Evolutionary conservation across 129 eudicot species (phyloP).

Genomic region (Helianthus tuberosus): DNA sequence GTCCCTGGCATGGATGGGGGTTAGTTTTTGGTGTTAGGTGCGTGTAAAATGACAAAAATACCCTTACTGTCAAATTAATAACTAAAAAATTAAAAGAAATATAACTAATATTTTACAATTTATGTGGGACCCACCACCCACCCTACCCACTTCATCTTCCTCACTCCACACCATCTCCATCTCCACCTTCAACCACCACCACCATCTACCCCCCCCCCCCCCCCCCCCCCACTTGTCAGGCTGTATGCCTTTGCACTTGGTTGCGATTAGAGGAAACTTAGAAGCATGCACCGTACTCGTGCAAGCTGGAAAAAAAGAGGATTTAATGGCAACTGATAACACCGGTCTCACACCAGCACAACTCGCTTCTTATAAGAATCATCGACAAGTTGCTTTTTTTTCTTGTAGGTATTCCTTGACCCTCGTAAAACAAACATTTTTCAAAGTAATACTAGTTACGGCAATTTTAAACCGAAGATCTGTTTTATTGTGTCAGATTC

Average conservation of each 20-base stretch:
- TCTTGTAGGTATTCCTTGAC: conserved; percentile 84
- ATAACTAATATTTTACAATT: too few species aligned
- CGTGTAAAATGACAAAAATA: too few species aligned
- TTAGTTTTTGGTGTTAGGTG: too few species aligned
- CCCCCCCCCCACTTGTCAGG: too few species aligned
- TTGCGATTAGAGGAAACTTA: conserved; percentile 90
- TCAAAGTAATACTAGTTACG: neutral
- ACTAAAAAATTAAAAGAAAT: too few species aligned
- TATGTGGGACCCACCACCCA: too few species aligned
- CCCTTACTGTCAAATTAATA: too few species aligned
- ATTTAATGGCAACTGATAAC: conserved; percentile 80
- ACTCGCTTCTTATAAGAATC: conserved; percentile 95
- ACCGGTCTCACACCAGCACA: conserved; percentile 98
- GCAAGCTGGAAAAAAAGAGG: conserved; percentile 96
- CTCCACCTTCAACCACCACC: too few species aligned
- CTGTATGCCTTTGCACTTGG: conserved; percentile 99
- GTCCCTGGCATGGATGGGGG: too few species aligned
- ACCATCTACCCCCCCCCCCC: too few species aligned
- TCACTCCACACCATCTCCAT: too few species aligned
- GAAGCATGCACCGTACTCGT: conserved; percentile 98
- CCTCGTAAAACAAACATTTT: conserved; percentile 13
- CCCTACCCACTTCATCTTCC: too few species aligned
- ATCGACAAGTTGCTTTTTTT: conserved; percentile 97
- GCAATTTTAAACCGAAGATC: conserved; percentile 9
- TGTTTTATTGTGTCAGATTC: conserved; percentile 26